These are phyloP conservation scores for Toxicodendron radicans DNA, from an alignment of 345 rosid genomes.

Conservation along the genomic window DNA sequence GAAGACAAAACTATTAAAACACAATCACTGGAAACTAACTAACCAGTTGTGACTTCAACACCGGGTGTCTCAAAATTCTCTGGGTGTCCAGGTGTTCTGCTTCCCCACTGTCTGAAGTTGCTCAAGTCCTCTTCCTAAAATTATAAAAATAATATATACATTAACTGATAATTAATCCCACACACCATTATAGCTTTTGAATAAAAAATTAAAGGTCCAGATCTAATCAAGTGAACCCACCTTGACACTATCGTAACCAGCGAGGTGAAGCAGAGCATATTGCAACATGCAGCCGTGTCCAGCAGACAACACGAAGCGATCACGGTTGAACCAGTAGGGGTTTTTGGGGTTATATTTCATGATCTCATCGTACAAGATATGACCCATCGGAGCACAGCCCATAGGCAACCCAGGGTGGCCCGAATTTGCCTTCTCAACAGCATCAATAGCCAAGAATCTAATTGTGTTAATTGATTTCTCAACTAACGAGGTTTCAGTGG, in stretches of 20 bases:
- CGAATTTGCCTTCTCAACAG: conserved; percentile 96
- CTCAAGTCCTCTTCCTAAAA: conserved; percentile 89
- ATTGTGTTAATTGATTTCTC: conserved; percentile 84
- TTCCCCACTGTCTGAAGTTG: conserved; percentile 90
- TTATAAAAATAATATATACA: not conserved
- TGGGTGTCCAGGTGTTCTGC: conserved; percentile 99
- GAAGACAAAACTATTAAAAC: not conserved
- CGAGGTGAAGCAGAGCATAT: conserved; percentile 91
- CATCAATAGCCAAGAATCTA: conserved; percentile 82
- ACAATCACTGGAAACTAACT: conserved; percentile 21
- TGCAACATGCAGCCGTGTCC: conserved; percentile 98
- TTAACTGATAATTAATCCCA: not conserved
- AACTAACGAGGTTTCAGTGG: conserved; percentile 63
- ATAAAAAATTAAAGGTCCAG: too few relatives aligned
- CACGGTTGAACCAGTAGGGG: conserved; percentile 97
- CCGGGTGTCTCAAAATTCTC: conserved; percentile 99
- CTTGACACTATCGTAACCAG: conserved; percentile 91
- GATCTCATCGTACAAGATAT: conserved; percentile 81
- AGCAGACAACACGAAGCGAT: conserved; percentile 92
- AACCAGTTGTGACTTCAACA: conserved; percentile 98
- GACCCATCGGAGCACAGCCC: conserved; percentile 98
- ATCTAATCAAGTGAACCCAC: conserved; percentile 27
- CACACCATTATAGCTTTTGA: not conserved
- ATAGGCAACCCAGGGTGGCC: conserved; percentile 97
- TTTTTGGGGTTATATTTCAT: conserved; percentile 95